phyloP scores from a whole-genome alignment of 139 green algal species.

The Picochlorum sp. region DNA sequence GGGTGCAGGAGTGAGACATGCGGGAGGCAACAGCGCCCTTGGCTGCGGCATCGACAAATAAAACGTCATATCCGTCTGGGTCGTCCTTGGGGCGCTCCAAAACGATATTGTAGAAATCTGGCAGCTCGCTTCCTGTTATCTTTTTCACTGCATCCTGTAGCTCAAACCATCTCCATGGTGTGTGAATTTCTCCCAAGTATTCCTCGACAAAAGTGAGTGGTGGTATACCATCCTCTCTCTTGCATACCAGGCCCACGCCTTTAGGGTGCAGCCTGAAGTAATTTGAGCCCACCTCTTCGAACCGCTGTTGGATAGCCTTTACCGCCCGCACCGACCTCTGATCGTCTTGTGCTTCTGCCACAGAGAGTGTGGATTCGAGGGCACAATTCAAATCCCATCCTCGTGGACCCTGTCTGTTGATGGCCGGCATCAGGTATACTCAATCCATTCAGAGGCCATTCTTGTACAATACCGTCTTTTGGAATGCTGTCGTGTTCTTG shows the following conservation, averaged over 20 bases:
- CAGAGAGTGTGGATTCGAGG: slow-evolving; percentile 14
- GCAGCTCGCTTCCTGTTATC: slow-evolving; percentile 56
- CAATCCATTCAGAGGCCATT: slow-evolving; percentile 44
- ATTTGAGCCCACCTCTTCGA: slow-evolving; percentile 50
- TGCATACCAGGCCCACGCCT: slow-evolving; percentile 67
- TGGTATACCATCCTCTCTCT: slow-evolving; percentile 44
- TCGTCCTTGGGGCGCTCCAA: slow-evolving; percentile 53
- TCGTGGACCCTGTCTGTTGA: slow-evolving; percentile 43
- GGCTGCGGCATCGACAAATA: slow-evolving; percentile 88
- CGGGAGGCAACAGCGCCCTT: slow-evolving; percentile 74
- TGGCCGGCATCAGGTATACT: slow-evolving; percentile 49
- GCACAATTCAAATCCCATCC: slow-evolving; percentile 55
- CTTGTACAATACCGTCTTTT: slow-evolving; percentile 3
- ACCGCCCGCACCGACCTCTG: slow-evolving; percentile 20
- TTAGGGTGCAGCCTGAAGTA: slow-evolving; percentile 90
- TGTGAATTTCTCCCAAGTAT: slow-evolving; percentile 89
- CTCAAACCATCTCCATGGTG: slow-evolving; percentile 89
- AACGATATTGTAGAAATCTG: slow-evolving; percentile 88
- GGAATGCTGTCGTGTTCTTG: not conserved
- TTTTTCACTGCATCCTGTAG: slow-evolving; percentile 78
- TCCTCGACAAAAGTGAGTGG: slow-evolving; percentile 81
- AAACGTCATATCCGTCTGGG: slow-evolving; percentile 53
- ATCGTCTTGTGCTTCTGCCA: slow-evolving; percentile 12
- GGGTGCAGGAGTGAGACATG: slow-evolving; percentile 88
- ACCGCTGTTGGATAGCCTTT: slow-evolving; percentile 31